Conservation (phyloP, 257 asterid species). For the Solanum paucissectum region DNA sequence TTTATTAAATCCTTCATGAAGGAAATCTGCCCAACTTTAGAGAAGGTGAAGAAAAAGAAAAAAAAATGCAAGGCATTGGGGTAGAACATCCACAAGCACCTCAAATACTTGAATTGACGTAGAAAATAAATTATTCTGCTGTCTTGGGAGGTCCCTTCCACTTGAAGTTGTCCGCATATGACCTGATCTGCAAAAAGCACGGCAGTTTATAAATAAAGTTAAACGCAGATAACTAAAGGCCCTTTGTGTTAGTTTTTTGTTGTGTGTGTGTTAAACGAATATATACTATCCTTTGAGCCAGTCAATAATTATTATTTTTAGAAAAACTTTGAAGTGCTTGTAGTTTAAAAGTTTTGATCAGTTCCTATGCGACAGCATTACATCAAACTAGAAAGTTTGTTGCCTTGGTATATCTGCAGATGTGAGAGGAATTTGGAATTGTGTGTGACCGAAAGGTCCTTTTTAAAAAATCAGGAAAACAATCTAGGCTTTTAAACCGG, state of each 20-base stretch:
- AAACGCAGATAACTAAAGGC: neutral
- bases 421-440: neutral
- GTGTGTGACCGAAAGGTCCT: neutral
- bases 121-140: conserved; percentile 15
- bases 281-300: neutral
- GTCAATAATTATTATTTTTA: neutral
- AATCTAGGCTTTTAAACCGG: neutral
- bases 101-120: neutral
- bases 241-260: neutral
- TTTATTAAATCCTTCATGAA: neutral
- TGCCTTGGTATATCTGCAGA: neutral
- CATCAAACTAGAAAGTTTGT: neutral
- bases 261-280: neutral
- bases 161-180: conserved; percentile 94
- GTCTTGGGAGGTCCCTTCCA: conserved; percentile 85
- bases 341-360: neutral
- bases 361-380: neutral
- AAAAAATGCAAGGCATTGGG: neutral
- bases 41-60: neutral
- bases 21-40: neutral
- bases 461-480: neutral
- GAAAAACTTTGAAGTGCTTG: neutral
- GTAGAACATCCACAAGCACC: neutral
- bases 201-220: neutral
- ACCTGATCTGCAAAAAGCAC: conserved; percentile 35